Base-by-base conservation (phyloP, 495 filamentous ascomycete genomes). In the Xylaria longipes region DNA sequence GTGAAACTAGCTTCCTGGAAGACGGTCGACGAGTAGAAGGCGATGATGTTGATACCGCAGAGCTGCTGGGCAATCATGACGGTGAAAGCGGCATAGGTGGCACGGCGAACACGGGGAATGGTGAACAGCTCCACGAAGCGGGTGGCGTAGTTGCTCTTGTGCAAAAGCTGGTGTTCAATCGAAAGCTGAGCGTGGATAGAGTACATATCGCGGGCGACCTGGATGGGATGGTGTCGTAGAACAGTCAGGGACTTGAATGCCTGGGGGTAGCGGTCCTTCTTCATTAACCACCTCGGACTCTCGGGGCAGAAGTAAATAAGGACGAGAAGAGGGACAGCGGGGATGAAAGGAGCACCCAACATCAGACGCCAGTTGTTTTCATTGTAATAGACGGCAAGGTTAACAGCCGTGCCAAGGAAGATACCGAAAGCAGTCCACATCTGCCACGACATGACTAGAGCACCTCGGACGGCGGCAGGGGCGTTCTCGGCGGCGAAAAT, bases 371-470 rank as follows among this genome's bases (percentile, higher is more conserved):
- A 95, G 65, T 91, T 83, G 14, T 71, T 65, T 11, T 85, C 86
- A 12, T 84, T 80, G 71, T 84, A 73, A 68, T 74, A 83, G 27
- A 95, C 89, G 1, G 88, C 88, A 31, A 97, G 81, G 73, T 95
- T 94, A 46, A 92, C 88, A 62, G 85, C 88, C 1, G 86, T 89
- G 20, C 93, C 93, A 8, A 93, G 80, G 73, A 93, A 88, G 74
- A 94, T 93, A 48, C 92, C 92, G 71, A 94, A 94, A 2, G 92
- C 93, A 9, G 92, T 94, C 92, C 92, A 94, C 78, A 94, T 83
- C 74, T 97, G 93, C 93, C 92, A 95, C 20, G 83, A 87, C 93
- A 97, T 95, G 46, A 93, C 91, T n/a, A 97, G 80, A 9, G 88
- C 91, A 58, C 93, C 93, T 73, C 93, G 87, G 65, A 97, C 91